Evolutionary conservation across 768 basidiomycete genomes (phyloP), one percentile per base, ranked within the genome.

Genomic region (Jaapia argillacea): DNA sequence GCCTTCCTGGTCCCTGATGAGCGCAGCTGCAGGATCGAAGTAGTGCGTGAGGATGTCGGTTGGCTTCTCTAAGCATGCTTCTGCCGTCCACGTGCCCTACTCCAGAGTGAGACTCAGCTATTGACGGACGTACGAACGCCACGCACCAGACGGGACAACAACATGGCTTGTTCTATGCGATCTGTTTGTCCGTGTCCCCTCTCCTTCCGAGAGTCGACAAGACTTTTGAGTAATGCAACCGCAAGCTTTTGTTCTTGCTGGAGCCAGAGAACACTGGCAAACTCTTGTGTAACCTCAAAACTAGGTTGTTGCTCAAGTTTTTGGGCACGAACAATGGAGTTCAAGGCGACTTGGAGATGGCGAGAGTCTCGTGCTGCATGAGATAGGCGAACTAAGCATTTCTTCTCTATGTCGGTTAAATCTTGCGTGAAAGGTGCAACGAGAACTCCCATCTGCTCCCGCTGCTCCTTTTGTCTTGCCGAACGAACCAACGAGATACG

Each of bases 61-160:
- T 0, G 91, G 79, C 38, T 84, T 85, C 52, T 85, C 81, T 22
- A 94, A 59, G 45, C 85, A 85, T 2, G 96, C 91, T 53, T 87
- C 80, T 5, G 88, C 75, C 20, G 77, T 82, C 96, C 96, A 99
- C 7, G 82, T 71, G 6, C 94, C 96, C 91, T 97, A 43, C 10
- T 12, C 25, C 5, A 12, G 4, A 5, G 18, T n/a, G n/a, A n/a
- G n/a, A n/a, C n/a, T n/a, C n/a, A n/a, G n/a, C n/a, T n/a, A n/a
- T 49, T 43, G 25, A 37, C n/a, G n/a, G n/a, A n/a, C n/a, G n/a
- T n/a, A n/a, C n/a, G n/a, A n/a, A n/a, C n/a, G n/a, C 13, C 14
- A 58, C 78, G 42, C 50, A 90, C 89, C 59, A 92, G 57, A 39
- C 73, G 75, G 20, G 88, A 74, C 27, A 81, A 64, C 33, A 77